Percentiles rank a stretch among this genome's conserved stretches.
Conservation (phyloP, 2,329 filamentous ascomycete genomes). For the Falciphora oryzae region DNA sequence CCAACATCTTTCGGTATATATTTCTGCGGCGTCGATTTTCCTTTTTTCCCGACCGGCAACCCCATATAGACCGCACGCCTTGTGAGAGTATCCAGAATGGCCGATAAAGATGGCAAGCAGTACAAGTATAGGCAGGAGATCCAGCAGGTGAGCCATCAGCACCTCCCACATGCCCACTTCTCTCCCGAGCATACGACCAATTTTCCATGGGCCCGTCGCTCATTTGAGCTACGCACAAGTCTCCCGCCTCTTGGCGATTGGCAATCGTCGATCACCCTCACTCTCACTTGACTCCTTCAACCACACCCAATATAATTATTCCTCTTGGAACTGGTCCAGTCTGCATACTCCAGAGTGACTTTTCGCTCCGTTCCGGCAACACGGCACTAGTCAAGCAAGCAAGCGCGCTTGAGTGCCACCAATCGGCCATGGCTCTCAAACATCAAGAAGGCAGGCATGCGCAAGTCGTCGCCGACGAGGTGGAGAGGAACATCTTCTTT, state of each 20-base stretch:
- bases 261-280: not conserved
- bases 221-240: not conserved
- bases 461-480: too few species aligned
- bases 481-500: not conserved
- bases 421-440: not conserved
- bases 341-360: not conserved
- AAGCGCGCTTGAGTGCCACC: not conserved
- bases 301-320: not conserved
- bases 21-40: not conserved
- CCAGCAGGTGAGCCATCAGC: conserved; percentile 64
- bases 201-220: too few species aligned
- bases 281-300: not conserved
- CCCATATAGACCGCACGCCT: not conserved
- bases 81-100: conserved; percentile 42
- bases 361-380: not conserved
- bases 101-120: conserved; percentile 62
- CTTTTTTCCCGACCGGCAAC: too few species aligned
- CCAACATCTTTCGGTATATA: not conserved
- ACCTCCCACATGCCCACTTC: not conserved
- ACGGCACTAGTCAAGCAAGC: not conserved
- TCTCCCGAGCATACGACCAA: not conserved
- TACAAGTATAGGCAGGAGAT: conserved; percentile 97
- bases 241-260: not conserved
- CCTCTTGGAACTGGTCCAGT: not conserved
- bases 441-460: too few species aligned